phyloP scores from a whole-genome alignment of 1,284 basidiomycete genomes.

The Boletus semigastroideus region DNA sequence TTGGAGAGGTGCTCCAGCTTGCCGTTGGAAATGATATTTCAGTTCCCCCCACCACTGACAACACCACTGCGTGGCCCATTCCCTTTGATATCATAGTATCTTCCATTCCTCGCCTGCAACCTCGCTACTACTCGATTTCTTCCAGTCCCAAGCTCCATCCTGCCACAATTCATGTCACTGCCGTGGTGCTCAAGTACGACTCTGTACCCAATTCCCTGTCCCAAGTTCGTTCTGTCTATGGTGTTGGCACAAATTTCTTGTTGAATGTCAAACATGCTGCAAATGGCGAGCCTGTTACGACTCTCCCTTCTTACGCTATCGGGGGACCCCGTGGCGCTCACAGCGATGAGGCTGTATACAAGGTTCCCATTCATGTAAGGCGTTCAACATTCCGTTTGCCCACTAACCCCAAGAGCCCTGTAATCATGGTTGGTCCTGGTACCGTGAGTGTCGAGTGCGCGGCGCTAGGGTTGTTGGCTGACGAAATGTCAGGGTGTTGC shows the following conservation, averaged over 20 bases:
- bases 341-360: conserved; percentile 67
- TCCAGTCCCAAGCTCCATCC: conserved; percentile 93
- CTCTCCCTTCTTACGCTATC: conserved; percentile 78
- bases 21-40: conserved; percentile 78
- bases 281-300: conserved; percentile 54
- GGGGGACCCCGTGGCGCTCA: conserved; percentile 89
- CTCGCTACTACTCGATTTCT: conserved; percentile 98
- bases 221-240: conserved; percentile 69
- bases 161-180: conserved; percentile 90
- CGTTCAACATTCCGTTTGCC: conserved; percentile 96
- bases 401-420: conserved; percentile 95
- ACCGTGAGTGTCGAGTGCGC: conserved; percentile 62
- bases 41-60: conserved; percentile 55
- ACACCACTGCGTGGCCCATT: conserved; percentile 87
- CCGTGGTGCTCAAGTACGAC: conserved; percentile 91
- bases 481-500: conserved; percentile 72
- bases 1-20: conserved; percentile 89
- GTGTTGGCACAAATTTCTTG: conserved; percentile 90
- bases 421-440: conserved; percentile 98
- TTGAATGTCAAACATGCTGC: conserved; percentile 85
- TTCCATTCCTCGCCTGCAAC: conserved; percentile 89
- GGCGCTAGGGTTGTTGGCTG: background rate
- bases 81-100: conserved; percentile 97
- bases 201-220: conserved; percentile 56
- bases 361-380: conserved; percentile 91